A percentile compares a stretch with the other conserved stretches of the same genome.
Evolutionary conservation across 768 basidiomycete species (phyloP).

Genomic region (Mycena belliarum): DNA sequence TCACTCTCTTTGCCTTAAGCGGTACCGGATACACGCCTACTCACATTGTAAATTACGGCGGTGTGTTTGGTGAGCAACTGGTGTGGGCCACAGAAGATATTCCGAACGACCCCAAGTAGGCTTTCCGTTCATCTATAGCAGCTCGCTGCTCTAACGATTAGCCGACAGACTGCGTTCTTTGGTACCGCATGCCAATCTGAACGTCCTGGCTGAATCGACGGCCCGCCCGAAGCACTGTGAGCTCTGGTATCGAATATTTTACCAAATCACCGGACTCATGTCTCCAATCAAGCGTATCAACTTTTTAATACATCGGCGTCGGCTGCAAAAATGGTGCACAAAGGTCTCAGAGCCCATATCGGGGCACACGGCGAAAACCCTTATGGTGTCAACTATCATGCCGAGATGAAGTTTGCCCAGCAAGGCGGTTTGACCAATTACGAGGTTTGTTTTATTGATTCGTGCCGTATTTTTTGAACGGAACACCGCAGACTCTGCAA

Average conservation of each 20-base stretch:
- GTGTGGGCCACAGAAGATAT: slow-evolving; percentile 69
- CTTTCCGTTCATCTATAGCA: too few relatives aligned
- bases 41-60: slow-evolving; percentile 79
- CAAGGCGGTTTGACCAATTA: slow-evolving; percentile 70
- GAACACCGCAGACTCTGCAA: slow-evolving; percentile 50
- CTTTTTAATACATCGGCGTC: slow-evolving; percentile 71
- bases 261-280: slow-evolving; percentile 1
- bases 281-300: slow-evolving; percentile 49
- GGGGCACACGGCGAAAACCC: slow-evolving; percentile 78
- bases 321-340: slow-evolving; percentile 66
- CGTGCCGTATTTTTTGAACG: too few relatives aligned
- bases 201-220: slow-evolving; percentile 60
- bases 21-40: slow-evolving; percentile 73
- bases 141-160: background rate
- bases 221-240: slow-evolving; percentile 60
- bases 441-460: slow-evolving; percentile 43
- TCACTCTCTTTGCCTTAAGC: slow-evolving; percentile 61
- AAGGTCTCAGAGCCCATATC: slow-evolving; percentile 62
- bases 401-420: slow-evolving; percentile 67
- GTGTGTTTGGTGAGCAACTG: slow-evolving; percentile 63
- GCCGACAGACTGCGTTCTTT: slow-evolving; percentile 57
- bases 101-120: slow-evolving; percentile 68
- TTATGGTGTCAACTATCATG: slow-evolving; percentile 74
- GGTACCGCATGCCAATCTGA: slow-evolving; percentile 64
- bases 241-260: slow-evolving; percentile 23